Percentiles rank a stretch among this genome's conserved stretches.
Evolutionary conservation across 1,284 basidiomycete species (phyloP).

Genomic region (Trichosporon coremiiforme): DNA sequence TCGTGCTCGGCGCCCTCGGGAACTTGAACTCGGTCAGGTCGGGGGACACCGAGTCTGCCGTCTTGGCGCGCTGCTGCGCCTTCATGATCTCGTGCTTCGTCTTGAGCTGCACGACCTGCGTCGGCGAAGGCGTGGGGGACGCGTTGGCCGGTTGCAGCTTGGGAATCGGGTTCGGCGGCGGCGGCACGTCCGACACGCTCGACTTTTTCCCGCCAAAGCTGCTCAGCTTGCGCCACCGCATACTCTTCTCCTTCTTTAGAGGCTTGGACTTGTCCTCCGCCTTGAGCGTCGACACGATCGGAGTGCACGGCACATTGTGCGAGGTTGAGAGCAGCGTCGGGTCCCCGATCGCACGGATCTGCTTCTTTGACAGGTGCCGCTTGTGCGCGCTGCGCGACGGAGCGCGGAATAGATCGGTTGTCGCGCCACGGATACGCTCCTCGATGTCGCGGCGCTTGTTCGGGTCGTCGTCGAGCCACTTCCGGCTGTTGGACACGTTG

Average conservation of each 20-base stretch:
- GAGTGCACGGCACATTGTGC: constrained; percentile 36
- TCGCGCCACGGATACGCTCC: constrained; percentile 51
- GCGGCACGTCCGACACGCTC: constrained; percentile 34
- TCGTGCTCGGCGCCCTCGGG: constrained; percentile 6
- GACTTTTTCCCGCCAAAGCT: constrained; percentile 33
- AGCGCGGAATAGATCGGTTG: constrained; percentile 47
- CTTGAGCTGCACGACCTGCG: constrained; percentile 8
- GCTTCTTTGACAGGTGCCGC: constrained; percentile 27
- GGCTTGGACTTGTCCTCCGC: neutral
- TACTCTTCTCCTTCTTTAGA: constrained; percentile 25
- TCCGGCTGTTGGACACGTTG: constrained; percentile 17
- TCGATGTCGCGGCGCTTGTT: constrained; percentile 51
- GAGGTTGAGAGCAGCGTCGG: constrained; percentile 49
- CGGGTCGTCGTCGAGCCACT: constrained; percentile 39
- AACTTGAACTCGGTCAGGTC: constrained; percentile 18
- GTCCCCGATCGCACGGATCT: constrained; percentile 39
- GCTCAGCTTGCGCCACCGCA: constrained; percentile 48
- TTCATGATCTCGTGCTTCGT: constrained; percentile 11
- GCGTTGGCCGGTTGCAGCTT: neutral
- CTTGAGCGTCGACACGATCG: constrained; percentile 28
- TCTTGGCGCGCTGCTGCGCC: constrained; percentile 1
- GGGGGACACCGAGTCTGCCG: neutral
- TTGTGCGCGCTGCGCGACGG: constrained; percentile 37
- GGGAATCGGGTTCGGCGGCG: constrained; percentile 23
- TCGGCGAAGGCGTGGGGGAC: neutral